Evolutionary conservation across 2,329 filamentous ascomycete species (phyloP).

Genomic region (Colletotrichum acutatum): DNA sequence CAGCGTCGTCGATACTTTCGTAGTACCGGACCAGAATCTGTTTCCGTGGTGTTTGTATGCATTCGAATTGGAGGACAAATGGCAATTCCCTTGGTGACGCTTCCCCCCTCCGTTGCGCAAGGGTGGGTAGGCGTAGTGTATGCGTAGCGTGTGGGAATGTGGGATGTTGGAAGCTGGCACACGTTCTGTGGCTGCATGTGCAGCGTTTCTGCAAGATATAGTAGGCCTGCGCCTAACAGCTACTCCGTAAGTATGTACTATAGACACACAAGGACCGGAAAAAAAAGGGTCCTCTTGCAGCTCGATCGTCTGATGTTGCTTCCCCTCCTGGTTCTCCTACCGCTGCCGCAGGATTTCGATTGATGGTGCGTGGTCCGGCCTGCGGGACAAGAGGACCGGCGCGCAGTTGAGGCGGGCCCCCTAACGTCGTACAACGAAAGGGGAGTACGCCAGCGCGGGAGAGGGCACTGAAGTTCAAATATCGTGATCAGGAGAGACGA

Average conservation of each 20-base stretch:
- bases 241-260: not conserved
- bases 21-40: not conserved
- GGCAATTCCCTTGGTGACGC: not conserved
- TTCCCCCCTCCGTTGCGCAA: not conserved
- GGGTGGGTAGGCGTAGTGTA: not conserved
- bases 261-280: slow-evolving; percentile 1
- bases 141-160: not conserved
- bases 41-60: not conserved
- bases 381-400: slow-evolving; percentile 2
- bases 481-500: not conserved
- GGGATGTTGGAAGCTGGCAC: not conserved
- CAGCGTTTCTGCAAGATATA: slow-evolving; percentile 17
- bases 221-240: not conserved
- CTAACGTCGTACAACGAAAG: not conserved
- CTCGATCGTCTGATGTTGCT: slow-evolving; percentile 34
- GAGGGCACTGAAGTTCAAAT: not conserved
- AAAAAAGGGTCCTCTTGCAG: slow-evolving; percentile 18
- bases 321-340: slow-evolving; percentile 2
- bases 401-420: not conserved
- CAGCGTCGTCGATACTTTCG: not conserved
- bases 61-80: not conserved
- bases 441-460: not conserved
- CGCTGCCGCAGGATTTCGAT: slow-evolving; percentile 16
- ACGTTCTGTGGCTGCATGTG: not conserved
- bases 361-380: slow-evolving; percentile 8